Base-by-base conservation (phyloP, 225 moss, liverwort and hornwort species). In the Antitrichia curtipendula region DNA sequence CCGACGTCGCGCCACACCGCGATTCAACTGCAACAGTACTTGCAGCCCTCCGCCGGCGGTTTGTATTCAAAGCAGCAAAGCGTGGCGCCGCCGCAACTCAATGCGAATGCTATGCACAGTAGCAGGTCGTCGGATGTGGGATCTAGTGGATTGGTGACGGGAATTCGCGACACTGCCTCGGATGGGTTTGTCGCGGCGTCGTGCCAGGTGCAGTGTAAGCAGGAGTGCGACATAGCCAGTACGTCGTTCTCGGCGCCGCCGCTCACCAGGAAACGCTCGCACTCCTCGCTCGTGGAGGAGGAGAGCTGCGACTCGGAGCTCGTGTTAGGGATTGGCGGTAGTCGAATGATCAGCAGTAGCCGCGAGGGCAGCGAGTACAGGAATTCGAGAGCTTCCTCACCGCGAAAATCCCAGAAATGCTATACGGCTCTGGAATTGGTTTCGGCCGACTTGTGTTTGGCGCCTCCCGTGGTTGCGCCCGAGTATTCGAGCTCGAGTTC, bases 251-350 rank as follows among this genome's bases (percentile, higher is more conserved):
- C 94, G 17, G 94, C 94, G 45, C 94, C 94, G 29, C 65, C 85
- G 14, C 84, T 92, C 61, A 75, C 87, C 6, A 80, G 92, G 65
- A 94, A 94, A 78, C 92, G 94, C 40, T 94, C 92, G 32, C 90
- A 92, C 82, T 92, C 92, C 4, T 91, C 87, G 40, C 84, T 91
- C 3, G 94, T 49, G 38, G 94, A 94, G 85, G 93, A 93, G 64
- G 94, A 94, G 81, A 94, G 94, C 72, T 94, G 94, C 85, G 92
- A 94, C 90, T 94, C 92, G 34, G 94, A 92, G 91, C 92, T 94
- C 45, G 90, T 91, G 59, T 86, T 94, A 87, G 94, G 94, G 85
- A 53, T 94, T 85, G 92, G 94, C 27, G 91, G 92, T 60, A 60
- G 77, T 18, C 91, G 93, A 8, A 52, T 34, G 41, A 65, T 73